Evolutionary conservation across 164 flowering plant genomes (phyloP).

Genomic region (Houttuynia cordata): DNA sequence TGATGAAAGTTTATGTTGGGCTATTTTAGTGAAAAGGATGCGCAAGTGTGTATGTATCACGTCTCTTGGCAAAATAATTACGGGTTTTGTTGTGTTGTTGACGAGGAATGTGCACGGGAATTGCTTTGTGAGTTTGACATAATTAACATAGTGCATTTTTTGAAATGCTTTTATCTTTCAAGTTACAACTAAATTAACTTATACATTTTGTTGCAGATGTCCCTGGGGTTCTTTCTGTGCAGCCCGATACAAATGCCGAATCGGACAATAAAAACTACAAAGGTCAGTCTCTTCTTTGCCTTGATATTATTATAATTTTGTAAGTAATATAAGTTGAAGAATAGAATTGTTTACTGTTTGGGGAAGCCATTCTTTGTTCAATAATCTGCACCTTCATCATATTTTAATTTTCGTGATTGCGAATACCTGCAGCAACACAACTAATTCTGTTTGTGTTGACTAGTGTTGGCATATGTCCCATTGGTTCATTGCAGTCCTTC

Average conservation of each 20-base stretch:
- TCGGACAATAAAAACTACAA: constrained; percentile 66
- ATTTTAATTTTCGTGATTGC: background rate
- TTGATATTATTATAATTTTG: background rate
- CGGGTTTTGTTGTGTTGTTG: constrained; percentile 85
- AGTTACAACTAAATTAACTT: constrained; percentile 1
- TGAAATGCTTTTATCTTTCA: background rate
- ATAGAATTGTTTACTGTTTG: background rate
- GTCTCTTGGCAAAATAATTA: constrained; percentile 65
- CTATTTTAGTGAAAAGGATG: constrained; percentile 62
- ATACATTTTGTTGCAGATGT: constrained; percentile 35
- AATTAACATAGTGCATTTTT: background rate
- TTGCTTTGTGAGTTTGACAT: constrained; percentile 40
- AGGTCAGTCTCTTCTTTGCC: constrained; percentile 31
- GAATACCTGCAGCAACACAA: background rate
- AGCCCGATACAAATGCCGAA: constrained; percentile 45
- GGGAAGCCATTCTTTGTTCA: background rate
- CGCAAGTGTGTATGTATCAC: constrained; percentile 89
- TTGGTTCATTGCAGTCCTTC: no score
- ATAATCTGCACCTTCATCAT: background rate
- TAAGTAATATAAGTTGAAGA: background rate
- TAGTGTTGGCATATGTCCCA: no score
- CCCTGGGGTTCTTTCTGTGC: constrained; percentile 75
- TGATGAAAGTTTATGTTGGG: background rate
- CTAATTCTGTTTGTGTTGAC: no score
- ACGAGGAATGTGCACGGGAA: constrained; percentile 63